Evolutionary conservation across 805 yeast genomes (phyloP).

Genomic region (Ogataea pignaliae): DNA sequence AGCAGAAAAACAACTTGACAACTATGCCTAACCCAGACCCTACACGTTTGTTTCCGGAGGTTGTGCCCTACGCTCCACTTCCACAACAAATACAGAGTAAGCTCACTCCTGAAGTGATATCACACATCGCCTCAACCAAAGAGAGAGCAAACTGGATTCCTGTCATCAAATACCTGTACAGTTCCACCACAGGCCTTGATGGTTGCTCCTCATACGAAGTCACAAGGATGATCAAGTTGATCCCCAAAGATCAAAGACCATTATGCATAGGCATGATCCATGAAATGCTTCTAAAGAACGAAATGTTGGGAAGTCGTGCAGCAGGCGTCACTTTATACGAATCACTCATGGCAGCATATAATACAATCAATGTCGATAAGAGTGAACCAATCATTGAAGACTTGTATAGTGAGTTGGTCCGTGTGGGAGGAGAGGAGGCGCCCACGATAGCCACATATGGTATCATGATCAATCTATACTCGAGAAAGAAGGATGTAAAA

Average conservation of each 20-base stretch:
- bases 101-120: conserved; percentile 35
- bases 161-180: conserved; percentile 33
- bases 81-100: conserved; percentile 35
- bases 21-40: conserved; percentile 4
- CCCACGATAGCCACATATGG: conserved; percentile 41
- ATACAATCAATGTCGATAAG: conserved; percentile 11
- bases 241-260: conserved; percentile 37
- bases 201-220: conserved; percentile 32
- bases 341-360: conserved; percentile 32
- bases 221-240: conserved; percentile 32
- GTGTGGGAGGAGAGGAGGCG: conserved; percentile 14
- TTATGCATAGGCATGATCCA: conserved; percentile 34
- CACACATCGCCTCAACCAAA: conserved; percentile 34
- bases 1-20: background rate
- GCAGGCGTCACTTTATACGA: conserved; percentile 29
- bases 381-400: conserved; percentile 30
- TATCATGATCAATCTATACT: conserved; percentile 40
- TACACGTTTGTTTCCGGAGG: conserved; percentile 22
- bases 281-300: conserved; percentile 33
- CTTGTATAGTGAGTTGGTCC: conserved; percentile 26
- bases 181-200: conserved; percentile 32
- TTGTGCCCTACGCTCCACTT: conserved; percentile 23
- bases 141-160: conserved; percentile 42
- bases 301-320: conserved; percentile 21
- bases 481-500: conserved; percentile 34